These are phyloP conservation scores for Iberis pinnata DNA, from an alignment of 345 rosid species.

Conservation along the genomic window DNA sequence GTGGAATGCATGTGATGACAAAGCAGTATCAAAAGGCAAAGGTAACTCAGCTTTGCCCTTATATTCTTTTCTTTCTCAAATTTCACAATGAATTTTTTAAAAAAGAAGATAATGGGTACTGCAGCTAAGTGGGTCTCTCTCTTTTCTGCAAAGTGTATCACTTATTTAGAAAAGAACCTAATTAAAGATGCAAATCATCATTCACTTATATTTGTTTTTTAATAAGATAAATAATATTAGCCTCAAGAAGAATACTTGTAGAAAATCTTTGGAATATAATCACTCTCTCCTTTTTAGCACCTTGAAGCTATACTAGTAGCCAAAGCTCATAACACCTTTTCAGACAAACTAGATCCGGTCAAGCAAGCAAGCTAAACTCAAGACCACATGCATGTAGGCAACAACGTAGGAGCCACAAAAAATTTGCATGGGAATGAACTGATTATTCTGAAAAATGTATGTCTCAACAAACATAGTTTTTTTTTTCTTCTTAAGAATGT, in stretches of 20 bases:
- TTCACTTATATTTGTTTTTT: constrained; percentile 14
- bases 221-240: neutral
- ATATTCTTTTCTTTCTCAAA: constrained; percentile 36
- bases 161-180: constrained; percentile 30
- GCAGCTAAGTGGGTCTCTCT: constrained; percentile 53
- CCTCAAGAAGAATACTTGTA: constrained; percentile 3
- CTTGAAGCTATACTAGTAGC: constrained; percentile 24
- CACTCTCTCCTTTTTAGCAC: constrained; percentile 13
- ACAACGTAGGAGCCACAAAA: constrained; percentile 23
- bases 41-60: constrained; percentile 66
- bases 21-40: constrained; percentile 67
- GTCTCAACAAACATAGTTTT: constrained; percentile 8
- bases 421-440: constrained; percentile 11
- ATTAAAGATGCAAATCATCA: constrained; percentile 32
- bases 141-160: constrained; percentile 41
- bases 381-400: constrained; percentile 13
- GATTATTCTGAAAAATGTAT: neutral
- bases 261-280: constrained; percentile 16
- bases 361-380: constrained; percentile 18
- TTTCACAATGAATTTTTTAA: constrained; percentile 41
- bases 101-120: constrained; percentile 30
- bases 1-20: constrained; percentile 97
- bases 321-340: constrained; percentile 24
- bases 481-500: neutral
- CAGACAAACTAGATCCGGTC: constrained; percentile 19